Base-by-base conservation (phyloP, 2,329 filamentous ascomycete species). In the Cladorrhinum sp. region DNA sequence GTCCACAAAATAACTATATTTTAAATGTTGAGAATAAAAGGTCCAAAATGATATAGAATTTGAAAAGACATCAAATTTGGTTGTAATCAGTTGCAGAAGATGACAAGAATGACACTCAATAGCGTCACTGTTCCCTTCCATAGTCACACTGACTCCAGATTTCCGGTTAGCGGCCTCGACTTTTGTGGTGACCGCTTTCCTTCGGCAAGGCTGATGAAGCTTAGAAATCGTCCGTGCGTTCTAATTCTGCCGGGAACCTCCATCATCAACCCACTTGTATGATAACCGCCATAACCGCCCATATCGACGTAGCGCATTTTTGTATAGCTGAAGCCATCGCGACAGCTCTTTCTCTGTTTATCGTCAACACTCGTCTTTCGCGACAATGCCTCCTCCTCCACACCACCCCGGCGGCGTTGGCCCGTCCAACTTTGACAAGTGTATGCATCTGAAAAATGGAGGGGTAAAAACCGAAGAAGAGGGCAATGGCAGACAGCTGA, bases 361-460 rank as follows among this genome's bases (percentile, higher is more conserved):
- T n/a, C n/a, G n/a, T n/a, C n/a, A n/a, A n/a, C n/a, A n/a, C n/a
- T n/a, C n/a, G n/a, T n/a, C n/a, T 26, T 8, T 10, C 36, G 24
- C 50, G 56, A 73, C 42, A 48, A 75, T 75, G 74, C 73, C 72
- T 59, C 68, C 71, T 56, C 71, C 71, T 49, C 70, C 72, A 10
- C 67, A 67, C 58, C 69, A 70, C 54, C 63, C 58, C 36, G 67
- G 68, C 56, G 69, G 64, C 60, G 65, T 64, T 68, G 82, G 80
- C 66, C 80, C 78, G 28, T 83, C 81, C 50, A 81, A 76, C 62
- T 71, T 82, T 63, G 82, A 85, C 72, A 85, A 85, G 75, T 74
- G 82, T 84, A 78, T 48, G 55, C 61, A 59, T 36, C 51, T 58
- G 24, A 55, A 51, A 39, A 46, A 18, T 21, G 14, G 18, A 28